phyloP scores from a whole-genome alignment of 2,329 filamentous ascomycete species.

The Dactylellina leptospora region DNA sequence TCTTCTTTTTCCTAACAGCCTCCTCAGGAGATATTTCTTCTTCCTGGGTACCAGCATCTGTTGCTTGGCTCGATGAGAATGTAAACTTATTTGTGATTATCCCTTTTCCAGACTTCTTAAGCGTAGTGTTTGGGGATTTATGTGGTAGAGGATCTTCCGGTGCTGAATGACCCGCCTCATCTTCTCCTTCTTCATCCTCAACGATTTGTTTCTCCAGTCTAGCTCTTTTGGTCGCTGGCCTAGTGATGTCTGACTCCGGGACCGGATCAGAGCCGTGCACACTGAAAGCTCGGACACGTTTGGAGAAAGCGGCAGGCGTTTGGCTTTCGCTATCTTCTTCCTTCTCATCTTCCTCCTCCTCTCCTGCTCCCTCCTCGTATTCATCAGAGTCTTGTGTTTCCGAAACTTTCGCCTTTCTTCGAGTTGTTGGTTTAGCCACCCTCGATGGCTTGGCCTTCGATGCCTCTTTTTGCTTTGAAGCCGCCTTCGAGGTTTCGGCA shows the following conservation, averaged over 20 bases:
- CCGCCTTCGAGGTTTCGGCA: conserved; percentile 25
- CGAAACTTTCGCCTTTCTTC: conserved; percentile 14
- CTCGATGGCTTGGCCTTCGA: conserved; percentile 1
- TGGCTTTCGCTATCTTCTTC: conserved; percentile 7
- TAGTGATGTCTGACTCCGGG: conserved; percentile 19
- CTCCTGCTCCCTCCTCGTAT: neutral
- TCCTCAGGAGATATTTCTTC: conserved; percentile 33
- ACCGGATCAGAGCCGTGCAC: conserved; percentile 24
- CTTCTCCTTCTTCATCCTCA: conserved; percentile 15
- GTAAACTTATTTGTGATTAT: conserved; percentile 37
- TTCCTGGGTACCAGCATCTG: neutral
- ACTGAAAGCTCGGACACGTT: conserved; percentile 44
- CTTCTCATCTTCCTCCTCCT: conserved; percentile 20
- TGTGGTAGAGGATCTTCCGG: conserved; percentile 26
- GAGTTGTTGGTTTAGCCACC: conserved; percentile 3
- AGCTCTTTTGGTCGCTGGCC: conserved; percentile 38
- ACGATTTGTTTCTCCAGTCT: conserved; percentile 14
- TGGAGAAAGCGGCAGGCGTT: conserved; percentile 23
- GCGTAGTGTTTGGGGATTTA: neutral
- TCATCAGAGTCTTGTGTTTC: conserved; percentile 14
- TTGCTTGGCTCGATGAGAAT: conserved; percentile 36
- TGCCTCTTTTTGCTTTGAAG: conserved; percentile 16
- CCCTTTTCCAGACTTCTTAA: conserved; percentile 29
- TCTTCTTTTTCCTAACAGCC: conserved; percentile 32
- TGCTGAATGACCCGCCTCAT: neutral